These are phyloP conservation scores for Tylopilus sp. DNA, from an alignment of 768 basidiomycete species.

Conservation along the genomic window DNA sequence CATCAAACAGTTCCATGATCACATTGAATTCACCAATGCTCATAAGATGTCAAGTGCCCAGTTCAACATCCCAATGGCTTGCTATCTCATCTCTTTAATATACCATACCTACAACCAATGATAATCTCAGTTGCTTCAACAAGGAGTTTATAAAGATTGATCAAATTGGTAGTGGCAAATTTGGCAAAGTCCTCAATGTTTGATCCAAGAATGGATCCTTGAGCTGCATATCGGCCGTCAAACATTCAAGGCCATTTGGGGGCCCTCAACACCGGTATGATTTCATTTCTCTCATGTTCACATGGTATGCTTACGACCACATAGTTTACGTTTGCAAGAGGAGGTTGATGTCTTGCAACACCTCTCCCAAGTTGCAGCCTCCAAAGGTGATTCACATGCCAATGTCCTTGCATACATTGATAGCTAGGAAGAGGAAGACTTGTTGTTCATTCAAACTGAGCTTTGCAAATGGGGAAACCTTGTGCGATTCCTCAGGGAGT, in stretches of 20 bases:
- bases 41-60: conserved; percentile 32
- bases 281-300: conserved; percentile 24
- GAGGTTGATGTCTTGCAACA: conserved; percentile 91
- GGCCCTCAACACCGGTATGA: conserved; percentile 83
- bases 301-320: conserved; percentile 14
- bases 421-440: conserved; percentile 93
- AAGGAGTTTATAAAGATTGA: conserved; percentile 77
- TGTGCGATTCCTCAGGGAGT: conserved; percentile 85
- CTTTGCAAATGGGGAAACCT: conserved; percentile 93
- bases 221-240: conserved; percentile 73
- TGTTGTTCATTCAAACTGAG: conserved; percentile 90
- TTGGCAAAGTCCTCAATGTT: conserved; percentile 89
- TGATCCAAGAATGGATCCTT: conserved; percentile 58
- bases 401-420: conserved; percentile 91
- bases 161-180: conserved; percentile 86
- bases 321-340: conserved; percentile 81
- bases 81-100: conserved; percentile 22
- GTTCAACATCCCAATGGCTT: conserved; percentile 21
- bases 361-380: conserved; percentile 43
- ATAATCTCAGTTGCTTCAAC: conserved; percentile 67
- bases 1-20: conserved; percentile 50
- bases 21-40: conserved; percentile 47
- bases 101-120: conserved; percentile 38
- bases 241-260: conserved; percentile 91
- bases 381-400: conserved; percentile 45